phyloP scores from a whole-genome alignment of 345 rosid genomes.

The Barbarea vulgaris region DNA sequence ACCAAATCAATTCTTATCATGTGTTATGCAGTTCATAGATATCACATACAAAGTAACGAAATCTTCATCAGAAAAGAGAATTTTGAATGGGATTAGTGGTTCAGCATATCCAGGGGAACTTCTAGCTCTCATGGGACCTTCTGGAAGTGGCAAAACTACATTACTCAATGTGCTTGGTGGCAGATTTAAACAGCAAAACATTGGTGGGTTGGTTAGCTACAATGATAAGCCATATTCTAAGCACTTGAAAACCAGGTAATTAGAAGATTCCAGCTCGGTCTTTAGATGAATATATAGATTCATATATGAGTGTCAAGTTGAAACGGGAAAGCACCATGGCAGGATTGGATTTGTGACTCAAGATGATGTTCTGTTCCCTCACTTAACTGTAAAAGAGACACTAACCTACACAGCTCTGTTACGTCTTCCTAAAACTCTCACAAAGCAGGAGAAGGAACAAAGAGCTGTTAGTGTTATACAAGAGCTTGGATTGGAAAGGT shows the following conservation, averaged over 20 bases:
- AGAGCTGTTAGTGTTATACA: slow-evolving; percentile 71
- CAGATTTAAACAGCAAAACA: slow-evolving; percentile 50
- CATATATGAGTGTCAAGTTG: slow-evolving; percentile 9
- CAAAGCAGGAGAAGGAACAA: slow-evolving; percentile 66
- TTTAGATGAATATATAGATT: not conserved
- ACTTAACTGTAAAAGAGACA: slow-evolving; percentile 92
- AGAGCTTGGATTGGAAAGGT: slow-evolving; percentile 97
- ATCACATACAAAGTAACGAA: slow-evolving; percentile 70
- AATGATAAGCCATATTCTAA: slow-evolving; percentile 77
- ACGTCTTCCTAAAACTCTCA: slow-evolving; percentile 67
- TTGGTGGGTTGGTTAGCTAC: slow-evolving; percentile 67
- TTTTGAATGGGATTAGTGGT: slow-evolving; percentile 77
- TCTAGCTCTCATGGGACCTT: slow-evolving; percentile 96
- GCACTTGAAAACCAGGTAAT: slow-evolving; percentile 77
- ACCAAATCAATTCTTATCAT: slow-evolving; percentile 5
- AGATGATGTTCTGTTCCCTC: slow-evolving; percentile 91
- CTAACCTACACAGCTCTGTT: slow-evolving; percentile 82
- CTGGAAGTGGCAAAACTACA: slow-evolving; percentile 93
- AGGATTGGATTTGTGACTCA: slow-evolving; percentile 98
- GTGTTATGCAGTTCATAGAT: slow-evolving; percentile 68
- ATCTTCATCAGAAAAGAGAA: slow-evolving; percentile 59
- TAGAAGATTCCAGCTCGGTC: slow-evolving; percentile 27
- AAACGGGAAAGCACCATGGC: slow-evolving; percentile 18
- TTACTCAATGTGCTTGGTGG: slow-evolving; percentile 80
- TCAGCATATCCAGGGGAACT: slow-evolving; percentile 86